These are phyloP conservation scores for Poronia punctata DNA, from an alignment of 495 filamentous ascomycete species.

Conservation along the genomic window DNA sequence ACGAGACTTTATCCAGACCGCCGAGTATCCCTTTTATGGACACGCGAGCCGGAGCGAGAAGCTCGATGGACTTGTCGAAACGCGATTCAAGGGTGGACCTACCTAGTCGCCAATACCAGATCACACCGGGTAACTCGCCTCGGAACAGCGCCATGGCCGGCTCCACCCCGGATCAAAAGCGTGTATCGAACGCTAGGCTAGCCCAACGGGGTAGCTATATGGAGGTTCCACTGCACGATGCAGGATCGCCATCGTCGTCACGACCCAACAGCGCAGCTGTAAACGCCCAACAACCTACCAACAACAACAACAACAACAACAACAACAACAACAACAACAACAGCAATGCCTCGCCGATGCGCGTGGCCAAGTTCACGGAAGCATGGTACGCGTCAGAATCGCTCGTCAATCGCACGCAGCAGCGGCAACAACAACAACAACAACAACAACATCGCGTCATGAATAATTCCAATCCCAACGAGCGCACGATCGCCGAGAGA, in stretches of 20 bases:
- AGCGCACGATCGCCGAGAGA: slow-evolving; percentile 41
- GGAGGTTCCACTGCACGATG: slow-evolving; percentile 32
- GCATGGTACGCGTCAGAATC: slow-evolving; percentile 51
- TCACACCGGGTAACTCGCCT: slow-evolving; percentile 37
- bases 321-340: no score
- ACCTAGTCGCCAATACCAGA: slow-evolving; percentile 45
- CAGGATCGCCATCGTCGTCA: slow-evolving; percentile 21
- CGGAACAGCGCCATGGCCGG: slow-evolving; percentile 32
- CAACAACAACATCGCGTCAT: no score
- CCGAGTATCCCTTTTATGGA: slow-evolving; percentile 70
- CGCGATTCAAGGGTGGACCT: slow-evolving; percentile 45
- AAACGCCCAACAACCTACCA: slow-evolving; percentile 16
- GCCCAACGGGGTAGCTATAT: slow-evolving; percentile 30
- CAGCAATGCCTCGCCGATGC: slow-evolving; percentile 34
- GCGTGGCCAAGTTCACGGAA: slow-evolving; percentile 57
- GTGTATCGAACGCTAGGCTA: slow-evolving; percentile 28
- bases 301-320: no score
- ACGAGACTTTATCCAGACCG: slow-evolving; percentile 51
- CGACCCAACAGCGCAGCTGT: slow-evolving; percentile 25
- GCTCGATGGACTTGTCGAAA: slow-evolving; percentile 38
- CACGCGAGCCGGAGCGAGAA: slow-evolving; percentile 55
- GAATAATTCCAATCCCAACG: slow-evolving; percentile 23
- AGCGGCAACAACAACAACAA: slow-evolving; percentile 32
- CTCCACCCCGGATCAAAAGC: slow-evolving; percentile 34
- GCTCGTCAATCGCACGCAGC: slow-evolving; percentile 44